Base-by-base conservation (phyloP, 345 rosid species). In the Raphanus raphanistrum region DNA sequence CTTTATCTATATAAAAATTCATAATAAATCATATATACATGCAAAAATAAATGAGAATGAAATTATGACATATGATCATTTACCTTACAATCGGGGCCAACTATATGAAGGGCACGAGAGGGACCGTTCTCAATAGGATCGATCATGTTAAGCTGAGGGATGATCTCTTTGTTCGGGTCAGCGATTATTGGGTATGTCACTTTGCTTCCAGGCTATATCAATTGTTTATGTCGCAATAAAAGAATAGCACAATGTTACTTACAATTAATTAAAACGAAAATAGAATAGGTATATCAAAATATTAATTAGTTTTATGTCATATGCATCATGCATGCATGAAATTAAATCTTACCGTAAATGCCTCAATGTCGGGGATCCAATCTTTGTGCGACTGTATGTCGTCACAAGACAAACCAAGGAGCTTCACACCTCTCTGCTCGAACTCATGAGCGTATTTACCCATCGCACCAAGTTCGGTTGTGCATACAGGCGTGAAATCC, bases 401-500 rank as follows among this genome's bases (percentile, higher is more conserved):
- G 35, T 91, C 90, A 60, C 98, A 88, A 59, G 99, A 91, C 76
- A 91, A 74, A 1, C 97, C 96, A 73, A 92, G 54, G 6, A 94
- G 92, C 87, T 90, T 88, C 26, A 85, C 96, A 4, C 86, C 94
- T 81, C 89, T 84, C 66, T 82, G 72, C 4, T 66, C 84, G 38
- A 90, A 90, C 84, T 91, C 90, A 5, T 76, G 67, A 54, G 74
- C 81, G 28, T 83, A 80, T 38, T 83, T 81, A 0, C 87, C 97
- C 86, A 92, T 88, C 83, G 84, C 82, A 2, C 87, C 92, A 0
- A 91, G 92, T 73, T 92, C 97, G 27, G 96, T 90, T 0, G 94
- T 92, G 76, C 96, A 92, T 0, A 89, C 94, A 0, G 97, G 97
- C 0, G 94, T 92, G 84, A 92, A 92, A 81, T 92, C 98, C 38